Base-by-base conservation (phyloP, 2,329 filamentous ascomycete species). In the Zelopaecilomyces penicillatus region DNA sequence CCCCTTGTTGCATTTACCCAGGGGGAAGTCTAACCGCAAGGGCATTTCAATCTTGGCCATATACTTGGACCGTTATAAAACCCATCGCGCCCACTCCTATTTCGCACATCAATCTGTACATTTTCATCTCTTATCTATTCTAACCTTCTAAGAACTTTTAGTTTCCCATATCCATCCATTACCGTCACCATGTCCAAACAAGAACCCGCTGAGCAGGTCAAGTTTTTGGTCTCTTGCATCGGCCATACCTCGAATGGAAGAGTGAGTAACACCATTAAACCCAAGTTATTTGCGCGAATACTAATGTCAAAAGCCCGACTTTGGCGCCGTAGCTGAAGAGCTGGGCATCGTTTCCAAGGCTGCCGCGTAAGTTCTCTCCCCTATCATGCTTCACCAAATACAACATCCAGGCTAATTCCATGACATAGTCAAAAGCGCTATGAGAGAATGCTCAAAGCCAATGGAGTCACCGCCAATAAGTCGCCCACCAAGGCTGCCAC, bases 171-270 rank as follows among this genome's bases (percentile, higher is more conserved):
- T 19, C 19, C 19, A 19, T 19, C 19, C 19, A 19, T 19, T 29
- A 12, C 26, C 44, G 43, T 34, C 57, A 69, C 52, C 8, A 81
- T 80, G 76, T 65, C 75, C 34, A 59, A 67, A 46, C 64, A 65
- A 26, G 71, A 76, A 29, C 66, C 75, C 19, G 70, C 78, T 29
- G 63, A 64, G 0, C 80, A 84, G 53, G 72, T 85, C 63, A 75
- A 73, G 49, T 85, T 87, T 58, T 68, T 87, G 27, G 71, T 86
- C 40, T 69, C 70, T 43, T 86, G 83, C 63, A 82, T 86, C 59
- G 71, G 74, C 43, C 64, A 80, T 61, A 74, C 77, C 7, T 70
- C 65, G 54, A 71, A 72, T 50, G 81, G 81, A 49, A 79, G 76
- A 60, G 82, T 83, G 62, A 56, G 66, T 55, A 2, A 1, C 7